phyloP scores from a whole-genome alignment of 805 yeast genomes.

The Sugiyamaella valdiviana region DNA sequence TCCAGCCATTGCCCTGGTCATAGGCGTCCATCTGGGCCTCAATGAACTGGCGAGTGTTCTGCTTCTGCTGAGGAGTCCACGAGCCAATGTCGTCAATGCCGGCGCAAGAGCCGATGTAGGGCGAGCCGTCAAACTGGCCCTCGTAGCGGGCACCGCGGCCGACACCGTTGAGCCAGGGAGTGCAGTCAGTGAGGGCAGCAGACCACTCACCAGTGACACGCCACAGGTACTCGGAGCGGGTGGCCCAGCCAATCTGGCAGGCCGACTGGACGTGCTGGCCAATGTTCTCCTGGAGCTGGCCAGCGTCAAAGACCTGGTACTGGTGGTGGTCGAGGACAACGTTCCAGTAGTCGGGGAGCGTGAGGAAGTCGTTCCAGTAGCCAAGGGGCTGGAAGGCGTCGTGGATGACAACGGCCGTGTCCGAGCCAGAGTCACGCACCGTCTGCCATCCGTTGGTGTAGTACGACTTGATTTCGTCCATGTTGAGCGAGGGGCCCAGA shows the following conservation, averaged over 20 bases:
- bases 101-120: conserved; percentile 57
- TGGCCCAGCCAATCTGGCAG: conserved; percentile 45
- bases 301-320: conserved; percentile 73
- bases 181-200: conserved; percentile 89
- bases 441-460: conserved; percentile 57
- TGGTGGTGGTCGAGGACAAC: conserved; percentile 84
- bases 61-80: conserved; percentile 57
- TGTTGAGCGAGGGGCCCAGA: conserved; percentile 60
- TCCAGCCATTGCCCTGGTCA: conserved; percentile 73
- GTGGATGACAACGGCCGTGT: conserved; percentile 61
- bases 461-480: conserved; percentile 53
- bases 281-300: conserved; percentile 51
- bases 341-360: conserved; percentile 45
- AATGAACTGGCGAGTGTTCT: conserved; percentile 57
- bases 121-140: conserved; percentile 43
- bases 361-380: conserved; percentile 58
- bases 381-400: conserved; percentile 67
- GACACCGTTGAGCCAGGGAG: conserved; percentile 83
- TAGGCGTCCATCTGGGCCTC: conserved; percentile 91
- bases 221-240: conserved; percentile 57
- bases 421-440: conserved; percentile 48
- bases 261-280: conserved; percentile 57
- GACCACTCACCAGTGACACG: conserved; percentile 82
- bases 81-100: conserved; percentile 39
- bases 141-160: conserved; percentile 77